These are phyloP conservation scores for Hanseniaspora jakobsenii DNA, from an alignment of 805 yeast genomes.

Conservation along the genomic window DNA sequence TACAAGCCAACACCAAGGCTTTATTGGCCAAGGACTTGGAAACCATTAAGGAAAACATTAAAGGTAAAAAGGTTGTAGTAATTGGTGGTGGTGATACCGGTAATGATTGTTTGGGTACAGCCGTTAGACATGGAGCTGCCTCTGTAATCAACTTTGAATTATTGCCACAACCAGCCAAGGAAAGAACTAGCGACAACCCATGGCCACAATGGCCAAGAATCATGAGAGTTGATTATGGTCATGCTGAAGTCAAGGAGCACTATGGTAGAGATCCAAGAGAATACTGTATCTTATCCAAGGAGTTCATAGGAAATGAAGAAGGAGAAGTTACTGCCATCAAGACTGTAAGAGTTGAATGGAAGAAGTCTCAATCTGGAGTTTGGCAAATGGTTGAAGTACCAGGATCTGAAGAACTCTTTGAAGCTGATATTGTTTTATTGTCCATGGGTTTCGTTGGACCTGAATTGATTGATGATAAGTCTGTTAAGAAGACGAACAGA, in stretches of 20 bases:
- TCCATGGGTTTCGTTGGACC: slow-evolving; percentile 99
- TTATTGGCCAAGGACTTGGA: slow-evolving; percentile 70
- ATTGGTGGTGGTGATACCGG: slow-evolving; percentile 99
- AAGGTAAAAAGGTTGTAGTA: slow-evolving; percentile 84
- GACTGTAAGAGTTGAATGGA: slow-evolving; percentile 97
- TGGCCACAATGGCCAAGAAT: slow-evolving; percentile 99
- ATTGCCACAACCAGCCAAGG: slow-evolving; percentile 79
- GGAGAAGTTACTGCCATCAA: slow-evolving; percentile 92
- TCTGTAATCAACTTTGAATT: slow-evolving; percentile 89
- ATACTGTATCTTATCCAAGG: slow-evolving; percentile 88
- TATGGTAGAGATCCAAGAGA: slow-evolving; percentile 97
- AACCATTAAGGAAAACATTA: slow-evolving; percentile 55
- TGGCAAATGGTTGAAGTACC: slow-evolving; percentile 99
- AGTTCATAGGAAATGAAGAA: slow-evolving; percentile 86
- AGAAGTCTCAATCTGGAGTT: slow-evolving; percentile 84
- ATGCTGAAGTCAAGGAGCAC: slow-evolving; percentile 84
- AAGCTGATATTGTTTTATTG: slow-evolving; percentile 83
- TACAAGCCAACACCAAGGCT: slow-evolving; percentile 81
- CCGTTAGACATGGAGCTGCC: slow-evolving; percentile 93
- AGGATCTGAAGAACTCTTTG: slow-evolving; percentile 84
- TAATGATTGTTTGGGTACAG: slow-evolving; percentile 95
- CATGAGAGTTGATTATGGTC: slow-evolving; percentile 96
- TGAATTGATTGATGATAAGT: slow-evolving; percentile 63
- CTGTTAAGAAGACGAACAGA: slow-evolving; percentile 54
- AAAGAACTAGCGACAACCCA: slow-evolving; percentile 87